Percentiles rank a stretch among this genome's conserved stretches.
phyloP scores from a whole-genome alignment of 306 rosid genomes.

The Vicia villosa region DNA sequence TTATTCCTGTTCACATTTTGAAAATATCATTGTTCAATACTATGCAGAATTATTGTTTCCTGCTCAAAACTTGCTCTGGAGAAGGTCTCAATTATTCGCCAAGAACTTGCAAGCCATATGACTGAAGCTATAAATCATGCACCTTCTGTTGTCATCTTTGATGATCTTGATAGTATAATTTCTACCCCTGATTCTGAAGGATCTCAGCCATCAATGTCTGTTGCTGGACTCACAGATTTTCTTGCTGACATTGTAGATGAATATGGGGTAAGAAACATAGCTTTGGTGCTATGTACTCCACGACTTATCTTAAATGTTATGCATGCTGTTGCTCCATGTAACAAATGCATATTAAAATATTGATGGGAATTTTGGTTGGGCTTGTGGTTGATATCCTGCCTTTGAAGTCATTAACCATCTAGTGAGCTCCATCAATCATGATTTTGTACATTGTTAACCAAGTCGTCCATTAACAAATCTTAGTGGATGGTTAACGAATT shows the following conservation, averaged over 20 bases:
- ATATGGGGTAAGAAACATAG: constrained; percentile 64
- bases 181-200: constrained; percentile 73
- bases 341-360: constrained; percentile 14
- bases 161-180: constrained; percentile 86
- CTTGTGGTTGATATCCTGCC: constrained; percentile 11
- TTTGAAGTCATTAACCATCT: constrained; percentile 6
- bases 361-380: constrained; percentile 17
- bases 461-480: not conserved
- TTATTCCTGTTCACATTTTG: constrained; percentile 26
- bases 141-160: constrained; percentile 85
- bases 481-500: not conserved
- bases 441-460: not conserved
- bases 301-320: constrained; percentile 26
- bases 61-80: constrained; percentile 84
- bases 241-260: constrained; percentile 83
- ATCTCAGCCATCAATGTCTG: constrained; percentile 61
- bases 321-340: not conserved
- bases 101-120: constrained; percentile 65
- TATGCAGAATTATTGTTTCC: constrained; percentile 72
- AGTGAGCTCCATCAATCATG: not conserved
- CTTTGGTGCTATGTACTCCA: not conserved
- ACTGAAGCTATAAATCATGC: constrained; percentile 89
- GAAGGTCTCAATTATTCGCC: constrained; percentile 65
- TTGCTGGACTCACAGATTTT: constrained; percentile 70
- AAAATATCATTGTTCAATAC: constrained; percentile 36